A percentile compares a stretch with the other conserved stretches of the same genome.
Conservation (phyloP, 106 monocot species). For the Posidonia australis region DNA sequence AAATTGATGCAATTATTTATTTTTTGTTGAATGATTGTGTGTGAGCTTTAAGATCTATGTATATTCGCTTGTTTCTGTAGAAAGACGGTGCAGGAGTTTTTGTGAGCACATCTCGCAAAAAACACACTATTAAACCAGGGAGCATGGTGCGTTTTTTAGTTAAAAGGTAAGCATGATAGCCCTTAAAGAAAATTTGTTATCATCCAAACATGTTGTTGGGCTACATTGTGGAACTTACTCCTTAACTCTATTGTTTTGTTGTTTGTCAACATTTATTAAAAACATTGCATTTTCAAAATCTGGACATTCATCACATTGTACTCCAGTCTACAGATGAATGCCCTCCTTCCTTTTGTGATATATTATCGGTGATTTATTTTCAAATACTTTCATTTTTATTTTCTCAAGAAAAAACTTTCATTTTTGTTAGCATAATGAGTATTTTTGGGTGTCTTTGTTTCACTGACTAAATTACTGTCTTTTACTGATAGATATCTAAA, state of each 20-base stretch:
- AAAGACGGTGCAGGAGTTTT: conserved; percentile 30
- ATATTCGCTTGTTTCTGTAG: conserved; percentile 8
- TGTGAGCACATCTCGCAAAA: conserved; percentile 34
- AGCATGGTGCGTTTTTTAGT: conserved; percentile 47
- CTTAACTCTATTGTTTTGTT: too few species aligned
- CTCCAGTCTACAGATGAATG: too few species aligned
- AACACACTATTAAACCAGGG: conserved; percentile 47
- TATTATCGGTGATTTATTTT: too few species aligned
- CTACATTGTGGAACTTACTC: not conserved
- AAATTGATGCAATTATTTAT: not conserved
- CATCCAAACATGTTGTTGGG: too few species aligned
- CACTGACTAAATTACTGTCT: too few species aligned
- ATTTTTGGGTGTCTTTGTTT: not conserved
- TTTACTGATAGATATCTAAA: too few species aligned
- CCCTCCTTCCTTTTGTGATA: too few species aligned
- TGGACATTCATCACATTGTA: too few species aligned
- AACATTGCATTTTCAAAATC: too few species aligned
- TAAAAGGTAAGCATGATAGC: conserved; percentile 39
- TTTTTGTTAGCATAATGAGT: not conserved
- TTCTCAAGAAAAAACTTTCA: not conserved
- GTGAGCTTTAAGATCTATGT: not conserved
- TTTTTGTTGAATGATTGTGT: not conserved
- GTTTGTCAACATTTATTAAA: too few species aligned
- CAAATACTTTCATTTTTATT: not conserved
- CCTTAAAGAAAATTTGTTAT: too few species aligned